Evolutionary conservation across 1,284 basidiomycete species (phyloP).

Genomic region (Hymenochaete sp.): DNA sequence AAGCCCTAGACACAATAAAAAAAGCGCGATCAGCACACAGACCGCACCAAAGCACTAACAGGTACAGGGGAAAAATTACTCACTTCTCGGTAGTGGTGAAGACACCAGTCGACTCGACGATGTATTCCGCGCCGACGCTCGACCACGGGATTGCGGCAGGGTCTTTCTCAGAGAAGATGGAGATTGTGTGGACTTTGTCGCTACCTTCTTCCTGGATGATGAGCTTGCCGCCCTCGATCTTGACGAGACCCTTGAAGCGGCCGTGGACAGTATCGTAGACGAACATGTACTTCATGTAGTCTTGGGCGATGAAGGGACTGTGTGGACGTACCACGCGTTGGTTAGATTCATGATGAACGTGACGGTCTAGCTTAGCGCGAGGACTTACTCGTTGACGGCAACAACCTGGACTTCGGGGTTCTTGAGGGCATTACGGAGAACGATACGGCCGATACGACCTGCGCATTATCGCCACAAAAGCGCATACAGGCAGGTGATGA

Average conservation of each 20-base stretch:
- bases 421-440: slow-evolving; percentile 88
- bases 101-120: slow-evolving; percentile 98
- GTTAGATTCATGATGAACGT: slow-evolving; percentile 10
- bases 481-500: slow-evolving; percentile 16
- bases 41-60: background rate
- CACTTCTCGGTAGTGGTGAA: slow-evolving; percentile 92
- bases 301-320: slow-evolving; percentile 91
- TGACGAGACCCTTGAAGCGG: slow-evolving; percentile 83
- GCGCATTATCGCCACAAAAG: slow-evolving; percentile 11
- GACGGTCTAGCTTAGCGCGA: slow-evolving; percentile 16
- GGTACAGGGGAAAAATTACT: slow-evolving; percentile 19
- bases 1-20: slow-evolving; percentile 51
- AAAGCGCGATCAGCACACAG: background rate
- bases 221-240: slow-evolving; percentile 86
- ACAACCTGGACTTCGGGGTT: slow-evolving; percentile 74
- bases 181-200: slow-evolving; percentile 70
- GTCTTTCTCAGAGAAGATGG: slow-evolving; percentile 83
- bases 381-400: slow-evolving; percentile 81
- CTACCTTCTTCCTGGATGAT: slow-evolving; percentile 78
- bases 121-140: slow-evolving; percentile 78
- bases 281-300: slow-evolving; percentile 99
- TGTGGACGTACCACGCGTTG: background rate
- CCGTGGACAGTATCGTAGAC: slow-evolving; percentile 99
- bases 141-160: slow-evolving; percentile 85
- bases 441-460: slow-evolving; percentile 98